Percentiles rank a stretch among this genome's conserved stretches.
Conservation (phyloP, 306 rosid species). For the Psophocarpus tetragonolobus region DNA sequence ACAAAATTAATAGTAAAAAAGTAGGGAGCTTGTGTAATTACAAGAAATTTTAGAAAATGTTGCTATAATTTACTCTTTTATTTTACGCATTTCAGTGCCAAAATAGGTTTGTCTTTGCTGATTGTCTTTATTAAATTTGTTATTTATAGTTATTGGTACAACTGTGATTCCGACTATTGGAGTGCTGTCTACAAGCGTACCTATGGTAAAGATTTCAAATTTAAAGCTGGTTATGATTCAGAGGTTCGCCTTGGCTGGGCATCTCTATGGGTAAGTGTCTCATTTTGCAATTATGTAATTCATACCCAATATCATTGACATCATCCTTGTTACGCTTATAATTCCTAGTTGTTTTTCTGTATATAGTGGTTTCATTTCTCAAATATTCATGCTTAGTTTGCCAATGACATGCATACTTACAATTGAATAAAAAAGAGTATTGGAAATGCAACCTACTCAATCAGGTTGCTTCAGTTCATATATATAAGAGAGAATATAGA, state of each 20-base stretch:
- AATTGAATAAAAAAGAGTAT: too few relatives aligned
- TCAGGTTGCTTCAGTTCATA: too few relatives aligned
- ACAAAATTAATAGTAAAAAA: too few relatives aligned
- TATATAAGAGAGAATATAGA: too few relatives aligned
- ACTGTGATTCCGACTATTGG: constrained; percentile 85
- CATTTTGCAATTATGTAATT: constrained; percentile 22
- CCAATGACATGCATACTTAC: background rate
- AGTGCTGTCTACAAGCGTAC: constrained; percentile 94
- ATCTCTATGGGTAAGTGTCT: constrained; percentile 90
- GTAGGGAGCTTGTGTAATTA: too few relatives aligned
- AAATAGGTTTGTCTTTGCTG: background rate
- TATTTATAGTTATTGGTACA: constrained; percentile 82
- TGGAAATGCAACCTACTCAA: too few relatives aligned
- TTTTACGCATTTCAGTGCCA: constrained; percentile 8
- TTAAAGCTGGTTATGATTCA: constrained; percentile 96
- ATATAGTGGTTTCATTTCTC: background rate
- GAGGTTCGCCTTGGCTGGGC: constrained; percentile 98
- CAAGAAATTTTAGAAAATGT: too few relatives aligned
- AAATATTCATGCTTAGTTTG: background rate
- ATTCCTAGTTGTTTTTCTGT: background rate
- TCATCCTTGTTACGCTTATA: background rate
- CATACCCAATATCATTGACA: background rate
- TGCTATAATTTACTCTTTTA: too few relatives aligned
- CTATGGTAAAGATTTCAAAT: constrained; percentile 80
- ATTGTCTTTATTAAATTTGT: constrained; percentile 23